These are phyloP conservation scores for Apocynum venetum DNA, from an alignment of 257 asterid genomes.

Conservation along the genomic window DNA sequence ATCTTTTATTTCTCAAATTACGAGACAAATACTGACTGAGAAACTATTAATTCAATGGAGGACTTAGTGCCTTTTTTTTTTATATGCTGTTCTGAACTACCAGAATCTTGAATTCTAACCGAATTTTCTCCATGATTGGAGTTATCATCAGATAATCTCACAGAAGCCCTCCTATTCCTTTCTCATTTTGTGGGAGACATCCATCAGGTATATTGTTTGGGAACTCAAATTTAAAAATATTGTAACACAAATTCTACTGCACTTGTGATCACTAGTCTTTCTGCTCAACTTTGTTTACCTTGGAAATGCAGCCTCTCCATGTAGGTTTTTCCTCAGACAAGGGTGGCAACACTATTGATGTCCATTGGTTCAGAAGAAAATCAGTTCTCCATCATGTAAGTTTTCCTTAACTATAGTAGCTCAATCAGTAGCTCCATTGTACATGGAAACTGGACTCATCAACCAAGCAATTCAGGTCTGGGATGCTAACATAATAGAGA, in stretches of 20 bases:
- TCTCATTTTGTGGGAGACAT: conserved; percentile 87
- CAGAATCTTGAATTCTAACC: neutral
- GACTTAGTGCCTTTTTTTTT: neutral
- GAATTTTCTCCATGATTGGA: neutral
- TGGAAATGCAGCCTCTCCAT: conserved; percentile 65
- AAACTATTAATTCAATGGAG: neutral
- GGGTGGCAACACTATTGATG: conserved; percentile 44
- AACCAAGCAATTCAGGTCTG: conserved; percentile 45
- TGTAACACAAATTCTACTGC: too few relatives aligned
- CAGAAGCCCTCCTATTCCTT: conserved; percentile 76
- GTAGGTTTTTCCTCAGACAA: conserved; percentile 43
- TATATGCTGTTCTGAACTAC: neutral
- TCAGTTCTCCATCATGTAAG: conserved; percentile 78
- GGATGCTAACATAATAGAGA: conserved; percentile 76
- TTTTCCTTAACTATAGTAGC: neutral
- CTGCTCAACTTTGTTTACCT: neutral
- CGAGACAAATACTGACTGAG: too few relatives aligned
- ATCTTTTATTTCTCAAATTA: neutral
- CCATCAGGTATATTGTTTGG: conserved; percentile 54
- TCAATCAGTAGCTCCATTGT: neutral
- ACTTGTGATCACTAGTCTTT: neutral
- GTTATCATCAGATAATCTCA: conserved; percentile 60
- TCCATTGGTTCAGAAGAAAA: conserved; percentile 74
- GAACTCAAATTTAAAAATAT: neutral
- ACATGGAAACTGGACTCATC: neutral